Conservation (phyloP, 2,329 filamentous ascomycete species). For the Fusarium sp. region DNA sequence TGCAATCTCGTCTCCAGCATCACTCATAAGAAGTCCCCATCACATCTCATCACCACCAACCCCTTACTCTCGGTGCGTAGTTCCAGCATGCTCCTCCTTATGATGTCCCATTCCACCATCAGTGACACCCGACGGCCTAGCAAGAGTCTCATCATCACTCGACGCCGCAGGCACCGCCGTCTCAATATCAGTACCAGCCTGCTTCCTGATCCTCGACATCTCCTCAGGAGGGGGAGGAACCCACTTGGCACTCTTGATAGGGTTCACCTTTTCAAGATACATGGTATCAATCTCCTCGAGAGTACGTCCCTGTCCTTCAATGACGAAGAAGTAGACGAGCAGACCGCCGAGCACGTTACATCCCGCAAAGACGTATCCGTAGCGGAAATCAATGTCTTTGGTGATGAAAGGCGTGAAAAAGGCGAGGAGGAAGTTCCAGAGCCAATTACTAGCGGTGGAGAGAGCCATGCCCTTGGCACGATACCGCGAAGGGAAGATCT, state of each 20-base stretch:
- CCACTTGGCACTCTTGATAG: slow-evolving; percentile 70
- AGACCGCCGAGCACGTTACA: slow-evolving; percentile 72
- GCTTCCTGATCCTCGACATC: slow-evolving; percentile 53
- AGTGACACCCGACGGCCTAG: slow-evolving; percentile 1
- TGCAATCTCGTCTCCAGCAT: neutral
- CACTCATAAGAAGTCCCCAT: neutral
- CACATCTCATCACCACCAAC: neutral
- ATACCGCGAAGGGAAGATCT: slow-evolving; percentile 72
- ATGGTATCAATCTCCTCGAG: slow-evolving; percentile 84
- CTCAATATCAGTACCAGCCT: slow-evolving; percentile 54
- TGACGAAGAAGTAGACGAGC: slow-evolving; percentile 80
- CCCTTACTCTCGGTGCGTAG: slow-evolving; percentile 17
- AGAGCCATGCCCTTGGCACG: slow-evolving; percentile 69
- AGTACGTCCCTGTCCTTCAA: slow-evolving; percentile 76
- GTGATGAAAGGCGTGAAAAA: slow-evolving; percentile 87
- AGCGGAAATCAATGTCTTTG: slow-evolving; percentile 73
- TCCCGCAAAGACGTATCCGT: slow-evolving; percentile 79
- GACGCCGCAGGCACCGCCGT: neutral
- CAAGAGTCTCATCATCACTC: slow-evolving; percentile 34
- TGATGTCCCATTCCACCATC: slow-evolving; percentile 4
- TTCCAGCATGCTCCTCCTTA: slow-evolving; percentile 29
- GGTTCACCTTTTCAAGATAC: slow-evolving; percentile 73
- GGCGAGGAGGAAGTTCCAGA: slow-evolving; percentile 77
- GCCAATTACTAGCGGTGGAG: slow-evolving; percentile 71
- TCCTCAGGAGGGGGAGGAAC: slow-evolving; percentile 54